Percentiles rank a stretch among this genome's conserved stretches.
These are phyloP conservation scores for Stemphylium vesicarium DNA, from an alignment of 2,329 filamentous ascomycete species.

Conservation along the genomic window DNA sequence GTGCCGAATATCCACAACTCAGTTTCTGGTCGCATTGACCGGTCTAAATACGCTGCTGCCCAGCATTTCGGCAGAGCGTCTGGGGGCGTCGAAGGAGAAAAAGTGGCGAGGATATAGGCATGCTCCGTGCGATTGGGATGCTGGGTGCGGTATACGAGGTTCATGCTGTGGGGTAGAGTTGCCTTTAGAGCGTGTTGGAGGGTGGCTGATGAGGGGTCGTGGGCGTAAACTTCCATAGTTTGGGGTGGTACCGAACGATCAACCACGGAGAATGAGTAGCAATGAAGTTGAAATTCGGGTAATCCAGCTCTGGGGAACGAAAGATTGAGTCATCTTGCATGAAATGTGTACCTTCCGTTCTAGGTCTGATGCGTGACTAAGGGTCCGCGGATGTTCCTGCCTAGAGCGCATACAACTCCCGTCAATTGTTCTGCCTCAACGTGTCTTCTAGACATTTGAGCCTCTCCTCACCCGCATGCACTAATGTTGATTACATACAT, in stretches of 20 bases:
- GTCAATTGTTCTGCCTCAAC: too few species aligned
- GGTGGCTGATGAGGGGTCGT: conserved; percentile 53
- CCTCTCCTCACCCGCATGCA: too few species aligned
- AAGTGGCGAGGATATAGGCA: conserved; percentile 46
- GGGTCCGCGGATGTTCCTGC: not conserved
- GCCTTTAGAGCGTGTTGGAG: conserved; percentile 58
- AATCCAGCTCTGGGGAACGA: not conserved
- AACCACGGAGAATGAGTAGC: not conserved
- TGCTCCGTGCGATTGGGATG: conserved; percentile 56
- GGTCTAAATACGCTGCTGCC: conserved; percentile 66
- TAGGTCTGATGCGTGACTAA: conserved; percentile 10
- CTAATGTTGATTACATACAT: too few species aligned
- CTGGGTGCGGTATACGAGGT: conserved; percentile 68
- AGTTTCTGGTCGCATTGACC: conserved; percentile 66
- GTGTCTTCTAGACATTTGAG: too few species aligned
- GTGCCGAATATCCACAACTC: conserved; percentile 66
- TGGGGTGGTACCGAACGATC: not conserved
- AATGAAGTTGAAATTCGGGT: too few species aligned
- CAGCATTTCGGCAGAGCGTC: conserved; percentile 51
- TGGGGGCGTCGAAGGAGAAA: conserved; percentile 36
- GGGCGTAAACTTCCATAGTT: conserved; percentile 24
- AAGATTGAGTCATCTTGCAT: not conserved
- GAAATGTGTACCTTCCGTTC: conserved; percentile 8
- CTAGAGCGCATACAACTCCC: not conserved
- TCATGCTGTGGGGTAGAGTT: conserved; percentile 65